phyloP scores from a whole-genome alignment of 331 rosid species.

The Telfairia occidentalis region DNA sequence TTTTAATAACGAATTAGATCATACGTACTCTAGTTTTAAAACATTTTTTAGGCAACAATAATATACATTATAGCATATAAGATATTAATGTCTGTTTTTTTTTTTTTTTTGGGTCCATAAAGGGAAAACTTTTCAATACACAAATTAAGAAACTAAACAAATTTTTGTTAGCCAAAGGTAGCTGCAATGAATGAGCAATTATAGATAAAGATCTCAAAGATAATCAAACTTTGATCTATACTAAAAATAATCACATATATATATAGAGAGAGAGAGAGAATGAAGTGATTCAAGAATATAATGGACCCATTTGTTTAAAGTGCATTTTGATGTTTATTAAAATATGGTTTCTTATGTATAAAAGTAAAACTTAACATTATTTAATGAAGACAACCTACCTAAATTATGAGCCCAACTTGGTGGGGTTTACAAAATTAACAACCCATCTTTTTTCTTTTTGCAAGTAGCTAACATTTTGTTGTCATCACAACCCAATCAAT shows the following conservation, averaged over 20 bases:
- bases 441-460: neutral
- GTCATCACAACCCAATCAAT: neutral
- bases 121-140: neutral
- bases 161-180: neutral
- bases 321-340: neutral
- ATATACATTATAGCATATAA: neutral
- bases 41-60: too few relatives aligned
- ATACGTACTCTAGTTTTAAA: neutral
- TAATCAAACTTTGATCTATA: neutral
- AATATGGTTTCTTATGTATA: neutral
- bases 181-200: neutral
- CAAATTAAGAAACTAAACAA: neutral
- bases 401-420: slow-evolving; percentile 8
- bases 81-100: neutral
- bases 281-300: neutral
- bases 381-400: slow-evolving; percentile 5
- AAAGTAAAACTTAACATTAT: neutral
- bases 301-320: neutral
- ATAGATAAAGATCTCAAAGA: neutral
- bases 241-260: neutral
- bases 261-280: neutral
- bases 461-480: slow-evolving; percentile 5
- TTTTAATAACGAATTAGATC: neutral
- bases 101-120: neutral
- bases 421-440: neutral